phyloP scores from a whole-genome alignment of 2,329 filamentous ascomycete genomes.

The Lizonia empirigonia region DNA sequence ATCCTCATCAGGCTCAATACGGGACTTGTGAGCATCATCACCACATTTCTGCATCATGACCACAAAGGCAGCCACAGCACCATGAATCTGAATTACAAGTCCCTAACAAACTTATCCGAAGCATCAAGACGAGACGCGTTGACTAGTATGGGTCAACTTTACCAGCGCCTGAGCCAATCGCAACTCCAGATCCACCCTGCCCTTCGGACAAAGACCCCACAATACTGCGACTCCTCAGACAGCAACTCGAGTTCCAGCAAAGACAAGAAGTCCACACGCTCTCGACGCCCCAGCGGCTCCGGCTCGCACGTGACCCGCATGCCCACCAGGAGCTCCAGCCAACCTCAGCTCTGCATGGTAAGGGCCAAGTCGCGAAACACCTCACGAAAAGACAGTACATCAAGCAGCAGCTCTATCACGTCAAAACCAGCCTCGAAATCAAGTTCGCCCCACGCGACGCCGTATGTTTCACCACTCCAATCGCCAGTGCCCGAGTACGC shows the following conservation, averaged over 20 bases:
- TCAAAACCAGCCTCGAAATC: conserved; percentile 21
- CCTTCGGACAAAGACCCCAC: conserved; percentile 12
- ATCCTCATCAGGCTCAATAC: conserved; percentile 55
- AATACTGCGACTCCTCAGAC: conserved; percentile 10
- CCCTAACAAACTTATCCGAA: conserved; percentile 54
- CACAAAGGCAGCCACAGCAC: conserved; percentile 33
- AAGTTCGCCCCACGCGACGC: conserved; percentile 30
- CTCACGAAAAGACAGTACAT: conserved; percentile 28
- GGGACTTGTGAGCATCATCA: conserved; percentile 54
- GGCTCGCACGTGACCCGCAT: conserved; percentile 40
- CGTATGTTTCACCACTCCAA: conserved; percentile 31
- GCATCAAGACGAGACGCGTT: conserved; percentile 53
- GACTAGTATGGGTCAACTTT: conserved; percentile 49
- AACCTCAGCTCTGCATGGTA: conserved; percentile 47
- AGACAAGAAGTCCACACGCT: conserved; percentile 31
- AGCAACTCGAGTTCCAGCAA: conserved; percentile 22
- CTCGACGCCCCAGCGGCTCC: conserved; percentile 31
- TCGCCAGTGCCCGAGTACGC: conserved; percentile 36
- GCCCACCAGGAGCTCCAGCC: conserved; percentile 38
- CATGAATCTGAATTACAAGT: conserved; percentile 51
- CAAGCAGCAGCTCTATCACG: conserved; percentile 28
- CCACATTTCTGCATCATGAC: conserved; percentile 50
- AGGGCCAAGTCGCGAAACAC: conserved; percentile 34
- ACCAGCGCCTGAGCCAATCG: conserved; percentile 46
- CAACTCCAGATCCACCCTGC: conserved; percentile 38